A percentile compares a stretch with the other conserved stretches of the same genome.
These are phyloP conservation scores for Colletotrichum tanaceti DNA, from an alignment of 2,329 filamentous ascomycete genomes.

Conservation along the genomic window DNA sequence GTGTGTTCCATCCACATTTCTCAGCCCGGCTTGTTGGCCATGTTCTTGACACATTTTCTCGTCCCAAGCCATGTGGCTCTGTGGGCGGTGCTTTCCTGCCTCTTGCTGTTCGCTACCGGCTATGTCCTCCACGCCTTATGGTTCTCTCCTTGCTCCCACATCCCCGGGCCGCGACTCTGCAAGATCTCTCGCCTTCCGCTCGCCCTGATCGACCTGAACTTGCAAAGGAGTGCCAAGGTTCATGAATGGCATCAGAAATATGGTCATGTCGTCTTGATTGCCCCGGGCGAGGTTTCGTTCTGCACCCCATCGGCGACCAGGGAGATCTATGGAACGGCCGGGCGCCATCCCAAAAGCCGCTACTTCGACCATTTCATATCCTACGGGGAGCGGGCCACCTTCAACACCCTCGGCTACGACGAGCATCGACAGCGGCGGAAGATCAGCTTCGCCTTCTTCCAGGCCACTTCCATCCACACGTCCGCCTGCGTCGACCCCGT, in stretches of 20 bases:
- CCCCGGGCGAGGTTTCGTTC: slow-evolving; percentile 7
- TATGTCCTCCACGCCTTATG: too few relatives aligned
- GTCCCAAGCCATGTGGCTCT: too few relatives aligned
- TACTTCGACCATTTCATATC: slow-evolving; percentile 8
- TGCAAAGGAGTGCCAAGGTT: background rate
- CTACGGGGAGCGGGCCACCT: slow-evolving; percentile 10
- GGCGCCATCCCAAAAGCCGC: slow-evolving; percentile 1
- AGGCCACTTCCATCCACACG: background rate
- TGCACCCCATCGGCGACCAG: background rate
- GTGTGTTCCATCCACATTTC: too few relatives aligned
- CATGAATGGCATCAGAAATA: background rate
- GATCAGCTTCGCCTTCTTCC: slow-evolving; percentile 1
- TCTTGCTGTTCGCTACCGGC: too few relatives aligned
- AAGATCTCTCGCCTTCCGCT: background rate
- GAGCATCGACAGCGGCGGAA: background rate
- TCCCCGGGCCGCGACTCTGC: background rate
- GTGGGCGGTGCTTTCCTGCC: too few relatives aligned
- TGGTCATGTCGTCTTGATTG: slow-evolving; percentile 3
- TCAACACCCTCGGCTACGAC: background rate
- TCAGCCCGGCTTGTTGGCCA: too few relatives aligned
- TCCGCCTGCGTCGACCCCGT: too few relatives aligned
- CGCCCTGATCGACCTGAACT: background rate
- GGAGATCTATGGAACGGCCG: slow-evolving; percentile 1
- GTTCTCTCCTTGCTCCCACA: background rate
- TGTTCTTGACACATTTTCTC: too few relatives aligned